phyloP scores from a whole-genome alignment of 345 rosid species.

The Trapa bicornis region DNA sequence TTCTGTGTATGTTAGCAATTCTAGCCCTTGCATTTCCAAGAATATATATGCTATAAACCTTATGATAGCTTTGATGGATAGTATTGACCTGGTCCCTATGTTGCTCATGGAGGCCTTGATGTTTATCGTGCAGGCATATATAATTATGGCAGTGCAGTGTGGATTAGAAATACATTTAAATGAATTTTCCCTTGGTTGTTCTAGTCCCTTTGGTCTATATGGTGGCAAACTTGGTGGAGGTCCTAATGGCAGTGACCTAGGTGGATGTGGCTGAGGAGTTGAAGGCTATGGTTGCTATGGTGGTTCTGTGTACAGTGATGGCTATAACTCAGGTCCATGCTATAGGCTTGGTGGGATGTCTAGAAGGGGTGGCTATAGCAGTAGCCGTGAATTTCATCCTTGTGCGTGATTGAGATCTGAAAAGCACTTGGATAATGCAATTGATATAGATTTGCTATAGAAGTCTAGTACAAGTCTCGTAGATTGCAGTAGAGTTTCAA shows the following conservation, averaged over 20 bases:
- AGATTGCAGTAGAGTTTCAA: constrained; percentile 12
- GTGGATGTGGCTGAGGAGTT: constrained; percentile 61
- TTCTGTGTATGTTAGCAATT: constrained; percentile 59
- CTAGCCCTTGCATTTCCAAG: constrained; percentile 56
- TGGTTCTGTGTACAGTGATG: constrained; percentile 54
- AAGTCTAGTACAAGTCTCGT: constrained; percentile 27
- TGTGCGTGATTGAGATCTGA: constrained; percentile 53
- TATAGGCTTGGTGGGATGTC: constrained; percentile 63
- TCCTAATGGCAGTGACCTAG: constrained; percentile 47
- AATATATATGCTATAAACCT: constrained; percentile 65
- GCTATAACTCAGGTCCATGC: constrained; percentile 72
- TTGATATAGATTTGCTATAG: constrained; percentile 33
- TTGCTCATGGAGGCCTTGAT: constrained; percentile 49
- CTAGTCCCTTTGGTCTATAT: constrained; percentile 80
- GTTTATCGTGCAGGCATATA: constrained; percentile 48
- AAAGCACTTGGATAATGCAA: constrained; percentile 17
- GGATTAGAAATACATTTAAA: constrained; percentile 50
- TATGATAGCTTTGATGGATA: constrained; percentile 76
- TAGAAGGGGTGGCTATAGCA: constrained; percentile 87
- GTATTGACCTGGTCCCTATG: constrained; percentile 70
- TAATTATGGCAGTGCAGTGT: constrained; percentile 61
- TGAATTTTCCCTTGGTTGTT: constrained; percentile 76
- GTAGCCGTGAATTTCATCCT: constrained; percentile 94
- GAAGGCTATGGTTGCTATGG: constrained; percentile 42
- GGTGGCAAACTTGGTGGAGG: constrained; percentile 67